phyloP scores from a whole-genome alignment of 257 asterid genomes.

The Solanum tarijense region DNA sequence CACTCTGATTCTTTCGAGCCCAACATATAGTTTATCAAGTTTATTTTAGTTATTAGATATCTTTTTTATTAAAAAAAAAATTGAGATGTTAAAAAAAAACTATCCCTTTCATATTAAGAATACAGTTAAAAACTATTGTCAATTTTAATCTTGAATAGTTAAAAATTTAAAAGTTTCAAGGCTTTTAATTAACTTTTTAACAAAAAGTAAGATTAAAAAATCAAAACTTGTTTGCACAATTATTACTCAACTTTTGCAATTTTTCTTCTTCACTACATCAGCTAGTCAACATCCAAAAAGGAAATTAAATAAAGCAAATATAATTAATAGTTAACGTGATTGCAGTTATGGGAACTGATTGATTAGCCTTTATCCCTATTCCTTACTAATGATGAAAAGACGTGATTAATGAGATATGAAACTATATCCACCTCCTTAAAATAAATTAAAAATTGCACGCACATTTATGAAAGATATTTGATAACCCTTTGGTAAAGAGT shows the following conservation, averaged over 20 bases:
- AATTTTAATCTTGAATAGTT: neutral
- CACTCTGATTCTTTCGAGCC: no score
- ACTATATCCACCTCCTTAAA: neutral
- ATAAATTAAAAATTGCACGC: neutral
- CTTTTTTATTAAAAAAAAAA: no score
- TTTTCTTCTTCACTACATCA: neutral
- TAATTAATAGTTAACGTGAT: neutral
- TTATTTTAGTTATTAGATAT: neutral
- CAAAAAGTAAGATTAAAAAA: neutral
- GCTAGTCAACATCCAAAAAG: neutral
- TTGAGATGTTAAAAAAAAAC: no score
- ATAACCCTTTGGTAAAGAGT: neutral
- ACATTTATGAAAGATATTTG: neutral
- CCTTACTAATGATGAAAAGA: neutral
- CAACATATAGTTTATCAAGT: neutral
- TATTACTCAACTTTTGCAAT: neutral
- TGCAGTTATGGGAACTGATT: neutral
- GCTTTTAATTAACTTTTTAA: no score
- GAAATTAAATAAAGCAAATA: neutral
- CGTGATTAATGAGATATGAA: neutral
- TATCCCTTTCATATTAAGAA: neutral
- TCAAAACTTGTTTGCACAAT: neutral
- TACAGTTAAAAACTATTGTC: neutral
- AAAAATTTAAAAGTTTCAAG: neutral
- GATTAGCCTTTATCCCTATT: neutral